phyloP scores from a whole-genome alignment of 192 early-diverging fungal species.

The Fimicolochytrium jonesii region DNA sequence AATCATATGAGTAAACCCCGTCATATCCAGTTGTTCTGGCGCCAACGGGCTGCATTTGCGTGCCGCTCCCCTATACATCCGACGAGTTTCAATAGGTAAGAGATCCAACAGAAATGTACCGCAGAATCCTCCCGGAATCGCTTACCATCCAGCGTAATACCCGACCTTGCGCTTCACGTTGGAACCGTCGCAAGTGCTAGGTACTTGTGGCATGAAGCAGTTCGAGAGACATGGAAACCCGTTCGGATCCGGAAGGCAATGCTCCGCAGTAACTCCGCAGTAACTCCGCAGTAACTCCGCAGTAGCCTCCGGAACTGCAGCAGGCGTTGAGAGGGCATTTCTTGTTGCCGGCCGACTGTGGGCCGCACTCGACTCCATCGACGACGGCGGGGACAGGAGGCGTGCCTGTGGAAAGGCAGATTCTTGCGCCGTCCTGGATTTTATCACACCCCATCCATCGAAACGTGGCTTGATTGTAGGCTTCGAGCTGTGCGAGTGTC shows the following conservation, averaged over 20 bases:
- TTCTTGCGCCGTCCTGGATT: constrained; percentile 1
- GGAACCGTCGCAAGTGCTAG: not conserved
- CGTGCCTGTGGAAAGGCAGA: constrained; percentile 10
- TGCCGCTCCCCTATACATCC: not conserved
- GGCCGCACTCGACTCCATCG: not conserved
- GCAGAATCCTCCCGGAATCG: no score
- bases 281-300: no score
- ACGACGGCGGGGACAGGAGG: constrained; percentile 1
- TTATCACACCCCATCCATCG: constrained; percentile 5
- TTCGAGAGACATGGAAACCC: not conserved
- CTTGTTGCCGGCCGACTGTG: not conserved
- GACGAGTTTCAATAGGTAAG: no score
- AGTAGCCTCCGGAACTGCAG: not conserved
- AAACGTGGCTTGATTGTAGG: constrained; percentile 6
- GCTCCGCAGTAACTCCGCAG: not conserved
- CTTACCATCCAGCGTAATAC: no score
- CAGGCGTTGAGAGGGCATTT: constrained; percentile 3
- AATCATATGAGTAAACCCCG: not conserved
- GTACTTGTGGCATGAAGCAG: not conserved
- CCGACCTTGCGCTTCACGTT: not conserved
- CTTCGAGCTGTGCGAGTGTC: not conserved
- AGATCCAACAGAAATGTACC: no score
- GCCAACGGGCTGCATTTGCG: not conserved
- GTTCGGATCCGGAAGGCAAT: not conserved
- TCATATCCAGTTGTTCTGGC: not conserved